Percentiles rank a stretch among this genome's conserved stretches.
Evolutionary conservation across 306 rosid species (phyloP).

Genomic region (Styphnolobium japonicum): DNA sequence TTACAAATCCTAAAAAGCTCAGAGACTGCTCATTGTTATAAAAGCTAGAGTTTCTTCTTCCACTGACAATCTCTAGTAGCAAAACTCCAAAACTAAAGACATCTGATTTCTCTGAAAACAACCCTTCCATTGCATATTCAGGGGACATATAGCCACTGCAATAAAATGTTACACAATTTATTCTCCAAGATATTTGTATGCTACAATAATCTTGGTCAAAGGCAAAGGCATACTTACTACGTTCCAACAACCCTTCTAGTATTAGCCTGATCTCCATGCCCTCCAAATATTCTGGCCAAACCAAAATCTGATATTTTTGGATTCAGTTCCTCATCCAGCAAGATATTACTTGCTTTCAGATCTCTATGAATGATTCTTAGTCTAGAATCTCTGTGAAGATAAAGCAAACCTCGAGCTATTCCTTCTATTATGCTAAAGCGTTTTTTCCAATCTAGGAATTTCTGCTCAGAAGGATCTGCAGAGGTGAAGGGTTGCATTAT

Average conservation of each 20-base stretch:
- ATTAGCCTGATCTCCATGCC: not conserved
- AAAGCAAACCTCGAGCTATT: conserved; percentile 20
- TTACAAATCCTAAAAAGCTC: conserved; percentile 25
- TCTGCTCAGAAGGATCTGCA: not conserved
- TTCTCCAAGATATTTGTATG: not conserved
- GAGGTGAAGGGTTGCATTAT: not conserved
- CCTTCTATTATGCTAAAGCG: conserved; percentile 17
- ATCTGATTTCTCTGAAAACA: conserved; percentile 26
- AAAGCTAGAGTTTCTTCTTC: conserved; percentile 21
- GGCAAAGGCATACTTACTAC: not conserved
- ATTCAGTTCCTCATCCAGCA: conserved; percentile 15
- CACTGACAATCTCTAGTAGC: conserved; percentile 25
- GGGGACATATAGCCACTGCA: conserved; percentile 28
- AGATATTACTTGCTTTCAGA: conserved; percentile 27
- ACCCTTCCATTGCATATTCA: conserved; percentile 26
- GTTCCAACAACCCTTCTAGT: conserved; percentile 23
- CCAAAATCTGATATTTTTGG: conserved; percentile 35
- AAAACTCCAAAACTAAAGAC: conserved; percentile 29
- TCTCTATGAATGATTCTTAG: conserved; percentile 20
- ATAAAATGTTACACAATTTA: not conserved
- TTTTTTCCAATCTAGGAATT: conserved; percentile 21
- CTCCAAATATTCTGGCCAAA: conserved; percentile 13
- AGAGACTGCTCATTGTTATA: not conserved
- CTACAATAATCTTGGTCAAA: not conserved
- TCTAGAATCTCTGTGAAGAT: conserved; percentile 28